These are phyloP conservation scores for Nakaseomyces nivariensis DNA, from an alignment of 1,139 yeast genomes.

Conservation along the genomic window DNA sequence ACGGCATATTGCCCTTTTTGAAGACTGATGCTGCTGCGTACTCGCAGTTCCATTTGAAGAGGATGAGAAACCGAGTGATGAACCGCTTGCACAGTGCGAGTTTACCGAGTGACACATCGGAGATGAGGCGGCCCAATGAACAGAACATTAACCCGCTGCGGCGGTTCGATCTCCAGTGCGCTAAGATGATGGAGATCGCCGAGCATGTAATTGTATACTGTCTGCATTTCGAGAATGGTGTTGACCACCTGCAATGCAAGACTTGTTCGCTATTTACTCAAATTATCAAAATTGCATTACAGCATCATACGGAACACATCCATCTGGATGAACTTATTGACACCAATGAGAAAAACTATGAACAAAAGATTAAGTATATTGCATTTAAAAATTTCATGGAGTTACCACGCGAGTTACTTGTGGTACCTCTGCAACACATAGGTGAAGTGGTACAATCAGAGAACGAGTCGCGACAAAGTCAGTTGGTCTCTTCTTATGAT, in stretches of 20 bases:
- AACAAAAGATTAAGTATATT: constrained; percentile 13
- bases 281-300: constrained; percentile 14
- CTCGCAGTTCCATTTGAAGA: constrained; percentile 4
- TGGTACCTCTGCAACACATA: constrained; percentile 18
- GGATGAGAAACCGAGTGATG: constrained; percentile 10
- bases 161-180: constrained; percentile 28
- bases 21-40: constrained; percentile 21
- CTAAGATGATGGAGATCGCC: constrained; percentile 25
- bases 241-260: constrained; percentile 8
- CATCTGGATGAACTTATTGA: not conserved
- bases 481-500: constrained; percentile 28
- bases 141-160: constrained; percentile 23
- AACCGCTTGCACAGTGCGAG: constrained; percentile 3
- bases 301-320: constrained; percentile 6
- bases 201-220: constrained; percentile 24
- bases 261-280: constrained; percentile 14
- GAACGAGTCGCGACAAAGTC: constrained; percentile 16
- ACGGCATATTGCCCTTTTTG: constrained; percentile 21
- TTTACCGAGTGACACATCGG: not conserved
- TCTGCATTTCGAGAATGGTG: constrained; percentile 7
- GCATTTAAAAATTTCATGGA: constrained; percentile 9
- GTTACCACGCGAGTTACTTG: constrained; percentile 19
- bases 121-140: constrained; percentile 1
- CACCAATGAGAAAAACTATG: constrained; percentile 5
- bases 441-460: constrained; percentile 5